These are phyloP conservation scores for Myxozyma udenii DNA, from an alignment of 805 yeast genomes.

Conservation along the genomic window DNA sequence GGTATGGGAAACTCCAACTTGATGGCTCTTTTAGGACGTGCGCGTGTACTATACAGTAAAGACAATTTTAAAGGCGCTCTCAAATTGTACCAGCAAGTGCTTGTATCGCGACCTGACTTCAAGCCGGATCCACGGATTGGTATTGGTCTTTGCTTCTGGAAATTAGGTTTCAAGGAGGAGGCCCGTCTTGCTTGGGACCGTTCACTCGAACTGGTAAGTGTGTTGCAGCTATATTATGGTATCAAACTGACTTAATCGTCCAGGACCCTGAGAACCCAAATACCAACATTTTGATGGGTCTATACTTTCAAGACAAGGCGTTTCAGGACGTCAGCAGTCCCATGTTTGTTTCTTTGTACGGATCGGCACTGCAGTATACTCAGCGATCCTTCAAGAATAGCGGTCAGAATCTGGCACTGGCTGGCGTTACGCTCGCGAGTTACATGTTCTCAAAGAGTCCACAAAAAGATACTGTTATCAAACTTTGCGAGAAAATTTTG, in stretches of 20 bases:
- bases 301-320: conserved; percentile 67
- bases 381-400: conserved; percentile 40
- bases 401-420: conserved; percentile 50
- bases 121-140: conserved; percentile 94
- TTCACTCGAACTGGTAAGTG: conserved; percentile 51
- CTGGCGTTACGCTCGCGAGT: conserved; percentile 64
- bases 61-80: conserved; percentile 71
- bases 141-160: conserved; percentile 92
- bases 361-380: conserved; percentile 52
- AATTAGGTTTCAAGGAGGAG: conserved; percentile 68
- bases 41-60: conserved; percentile 70
- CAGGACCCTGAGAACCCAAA: conserved; percentile 53
- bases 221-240: background rate
- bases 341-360: conserved; percentile 60
- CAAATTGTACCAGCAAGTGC: conserved; percentile 76
- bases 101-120: conserved; percentile 65
- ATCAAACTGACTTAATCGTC: background rate
- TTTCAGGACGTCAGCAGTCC: conserved; percentile 51
- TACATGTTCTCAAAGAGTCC: conserved; percentile 64
- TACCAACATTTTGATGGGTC: conserved; percentile 62
- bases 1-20: conserved; percentile 57
- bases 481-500: conserved; percentile 53
- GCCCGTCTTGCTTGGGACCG: conserved; percentile 84
- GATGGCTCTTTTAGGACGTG: conserved; percentile 78
- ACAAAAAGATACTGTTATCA: conserved; percentile 55